A percentile compares a stretch with the other conserved stretches of the same genome.
phyloP scores from a whole-genome alignment of 495 filamentous ascomycete species.

The Ramalina intermedia region DNA sequence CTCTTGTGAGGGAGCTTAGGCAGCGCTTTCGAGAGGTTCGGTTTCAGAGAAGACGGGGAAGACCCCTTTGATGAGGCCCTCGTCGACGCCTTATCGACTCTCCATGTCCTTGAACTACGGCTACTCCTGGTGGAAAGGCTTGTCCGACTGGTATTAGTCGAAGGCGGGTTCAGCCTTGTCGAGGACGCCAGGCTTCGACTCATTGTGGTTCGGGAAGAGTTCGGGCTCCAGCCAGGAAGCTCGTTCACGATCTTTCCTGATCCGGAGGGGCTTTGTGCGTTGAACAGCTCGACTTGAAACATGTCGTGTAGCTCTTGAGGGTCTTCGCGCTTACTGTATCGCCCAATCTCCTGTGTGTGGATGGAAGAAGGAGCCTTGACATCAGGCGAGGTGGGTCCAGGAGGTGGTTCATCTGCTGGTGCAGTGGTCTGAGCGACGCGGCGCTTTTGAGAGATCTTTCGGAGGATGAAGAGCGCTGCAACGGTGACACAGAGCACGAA shows the following conservation, averaged over 20 bases:
- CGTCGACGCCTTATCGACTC: too few species aligned
- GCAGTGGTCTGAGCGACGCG: background rate
- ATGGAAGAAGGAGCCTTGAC: too few species aligned
- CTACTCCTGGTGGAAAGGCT: too few species aligned
- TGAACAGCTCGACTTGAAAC: constrained; percentile 3
- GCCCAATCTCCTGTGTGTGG: constrained; percentile 2
- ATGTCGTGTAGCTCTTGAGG: constrained; percentile 6
- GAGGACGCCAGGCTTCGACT: too few species aligned
- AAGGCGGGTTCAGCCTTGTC: too few species aligned
- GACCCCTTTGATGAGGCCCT: too few species aligned
- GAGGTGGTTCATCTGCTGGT: too few species aligned
- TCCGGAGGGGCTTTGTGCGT: constrained; percentile 2
- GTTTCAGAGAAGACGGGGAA: too few species aligned
- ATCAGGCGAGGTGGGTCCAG: background rate
- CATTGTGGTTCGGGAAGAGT: background rate
- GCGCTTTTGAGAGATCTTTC: background rate
- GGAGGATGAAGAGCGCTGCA: background rate
- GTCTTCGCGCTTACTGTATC: background rate
- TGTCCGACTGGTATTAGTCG: too few species aligned
- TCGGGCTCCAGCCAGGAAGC: background rate
- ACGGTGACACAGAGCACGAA: background rate
- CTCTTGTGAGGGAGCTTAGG: too few species aligned
- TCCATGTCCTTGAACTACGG: too few species aligned
- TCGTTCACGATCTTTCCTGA: constrained; percentile 6
- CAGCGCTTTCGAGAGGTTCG: too few species aligned